Evolutionary conservation across 495 filamentous ascomycete species (phyloP), one percentile per base, ranked within the genome.

Genomic region (Corynascus novoguineensis): DNA sequence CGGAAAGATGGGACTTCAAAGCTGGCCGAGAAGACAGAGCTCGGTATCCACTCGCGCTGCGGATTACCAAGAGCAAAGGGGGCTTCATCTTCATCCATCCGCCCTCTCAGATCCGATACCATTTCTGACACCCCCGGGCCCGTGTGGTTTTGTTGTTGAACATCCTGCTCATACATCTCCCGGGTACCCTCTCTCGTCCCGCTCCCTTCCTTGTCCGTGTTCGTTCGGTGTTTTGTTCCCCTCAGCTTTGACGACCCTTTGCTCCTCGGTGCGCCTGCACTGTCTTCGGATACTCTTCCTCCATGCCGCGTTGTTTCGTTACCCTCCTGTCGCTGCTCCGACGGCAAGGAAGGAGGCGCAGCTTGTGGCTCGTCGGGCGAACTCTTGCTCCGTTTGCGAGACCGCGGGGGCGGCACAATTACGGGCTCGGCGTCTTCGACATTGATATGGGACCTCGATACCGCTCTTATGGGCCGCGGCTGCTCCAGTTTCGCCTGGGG

Each of bases 331-430:
- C 22, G 22, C 29, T n/a, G 41, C 9, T 56, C 35, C 11, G 12
- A 2, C 24, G 34, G 9, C n/a, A 35, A 12, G 22, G 15, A 40
- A 55, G 29, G 53, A 40, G 3, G n/a, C n/a, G 22, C 31, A 5
- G n/a, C 12, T 29, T 22, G 25, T 10, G 17, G 22, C 11, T 25
- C 53, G 0, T 11, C 11, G 4, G 34, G 21, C 6, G 35, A 21
- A 24, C 32, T 37, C 29, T 34, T 46, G 5, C 45, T 50, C 27
- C 68, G 54, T 51, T 50, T 67, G 50, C 46, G 61, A 19, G 68
- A 70, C 6, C 61, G 59, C 10, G 68, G 65, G 8, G 65, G 67
- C 19, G 63, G 62, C 11, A 35, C 34, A 1, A 63, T 45, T 0
- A 34, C 25, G 0, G 50, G 25, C 0, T 61, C 57, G 25, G 27